Conservation (phyloP, 2,329 filamentous ascomycete genomes). For the Ophiostoma montium region DNA sequence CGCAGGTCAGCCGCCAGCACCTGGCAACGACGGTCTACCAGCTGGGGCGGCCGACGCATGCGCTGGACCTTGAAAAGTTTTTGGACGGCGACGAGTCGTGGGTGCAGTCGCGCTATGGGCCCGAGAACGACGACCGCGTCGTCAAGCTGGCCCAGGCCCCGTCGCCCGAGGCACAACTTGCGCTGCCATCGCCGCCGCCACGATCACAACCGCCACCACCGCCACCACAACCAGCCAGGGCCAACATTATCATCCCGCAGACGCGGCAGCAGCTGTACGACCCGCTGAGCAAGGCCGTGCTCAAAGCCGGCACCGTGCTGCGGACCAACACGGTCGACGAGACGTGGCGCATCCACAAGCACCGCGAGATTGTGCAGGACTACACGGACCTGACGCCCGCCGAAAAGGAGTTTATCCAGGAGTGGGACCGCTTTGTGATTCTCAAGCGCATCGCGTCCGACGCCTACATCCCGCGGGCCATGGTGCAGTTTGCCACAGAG, state of each 20-base stretch:
- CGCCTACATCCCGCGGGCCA: slow-evolving; percentile 36
- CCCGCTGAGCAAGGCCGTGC: slow-evolving; percentile 37
- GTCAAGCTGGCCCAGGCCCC: not conserved
- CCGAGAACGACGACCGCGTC: slow-evolving; percentile 21
- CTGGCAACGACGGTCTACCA: slow-evolving; percentile 28
- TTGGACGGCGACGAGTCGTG: slow-evolving; percentile 32
- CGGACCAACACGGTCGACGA: slow-evolving; percentile 29
- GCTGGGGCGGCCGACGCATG: slow-evolving; percentile 27
- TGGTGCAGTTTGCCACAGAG: slow-evolving; percentile 35
- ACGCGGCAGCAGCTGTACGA: slow-evolving; percentile 42
- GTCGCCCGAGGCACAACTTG: not conserved
- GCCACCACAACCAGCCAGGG: not conserved
- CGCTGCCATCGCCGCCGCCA: no score
- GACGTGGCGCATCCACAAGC: slow-evolving; percentile 44
- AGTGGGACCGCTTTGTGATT: slow-evolving; percentile 43
- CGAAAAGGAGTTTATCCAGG: slow-evolving; percentile 44
- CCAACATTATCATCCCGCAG: slow-evolving; percentile 24
- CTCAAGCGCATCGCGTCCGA: slow-evolving; percentile 35
- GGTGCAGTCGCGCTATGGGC: slow-evolving; percentile 27
- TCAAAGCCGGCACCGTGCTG: slow-evolving; percentile 34
- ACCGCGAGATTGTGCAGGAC: slow-evolving; percentile 41
- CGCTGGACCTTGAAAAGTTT: slow-evolving; percentile 31
- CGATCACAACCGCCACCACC: no score
- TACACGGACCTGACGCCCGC: slow-evolving; percentile 39
- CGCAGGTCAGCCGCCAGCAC: slow-evolving; percentile 16